phyloP scores from a whole-genome alignment of 1,284 basidiomycete genomes.

The Ustanciosporium gigantosporum region DNA sequence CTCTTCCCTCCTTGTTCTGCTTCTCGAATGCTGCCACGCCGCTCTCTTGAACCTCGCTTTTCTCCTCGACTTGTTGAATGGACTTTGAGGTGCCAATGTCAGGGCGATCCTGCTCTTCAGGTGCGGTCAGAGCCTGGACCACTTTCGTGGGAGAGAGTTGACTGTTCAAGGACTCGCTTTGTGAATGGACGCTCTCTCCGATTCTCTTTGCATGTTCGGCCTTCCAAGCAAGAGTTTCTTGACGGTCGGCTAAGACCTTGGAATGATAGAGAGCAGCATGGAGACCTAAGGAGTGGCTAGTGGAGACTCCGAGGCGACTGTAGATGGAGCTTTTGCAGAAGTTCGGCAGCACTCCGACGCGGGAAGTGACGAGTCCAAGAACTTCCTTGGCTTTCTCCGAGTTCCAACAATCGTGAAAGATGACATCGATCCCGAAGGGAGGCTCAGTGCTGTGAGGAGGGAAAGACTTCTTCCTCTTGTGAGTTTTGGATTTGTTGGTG shows the following conservation, averaged over 20 bases:
- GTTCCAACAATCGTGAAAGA: constrained; percentile 16
- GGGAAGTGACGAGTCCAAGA: constrained; percentile 6
- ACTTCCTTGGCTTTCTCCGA: constrained; percentile 8
- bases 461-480: not conserved
- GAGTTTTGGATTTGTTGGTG: constrained; percentile 1
- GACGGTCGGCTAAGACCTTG: constrained; percentile 7
- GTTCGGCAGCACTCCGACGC: constrained; percentile 10
- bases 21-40: too few species aligned
- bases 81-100: too few species aligned
- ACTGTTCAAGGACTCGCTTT: too few species aligned
- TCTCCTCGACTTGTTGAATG: too few species aligned
- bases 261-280: constrained; percentile 9
- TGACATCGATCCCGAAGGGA: constrained; percentile 18
- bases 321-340: constrained; percentile 26
- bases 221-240: constrained; percentile 9
- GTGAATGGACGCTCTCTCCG: too few species aligned
- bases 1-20: too few species aligned
- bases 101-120: too few species aligned
- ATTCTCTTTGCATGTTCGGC: too few species aligned
- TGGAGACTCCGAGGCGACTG: constrained; percentile 10
- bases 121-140: too few species aligned
- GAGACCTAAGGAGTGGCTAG: constrained; percentile 3
- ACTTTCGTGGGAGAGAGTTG: too few species aligned
- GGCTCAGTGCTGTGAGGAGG: not conserved
- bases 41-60: too few species aligned